A percentile compares a stretch with the other conserved stretches of the same genome.
These are phyloP conservation scores for Pyrenochaeta sp. DNA, from an alignment of 2,329 filamentous ascomycete genomes.

Conservation along the genomic window DNA sequence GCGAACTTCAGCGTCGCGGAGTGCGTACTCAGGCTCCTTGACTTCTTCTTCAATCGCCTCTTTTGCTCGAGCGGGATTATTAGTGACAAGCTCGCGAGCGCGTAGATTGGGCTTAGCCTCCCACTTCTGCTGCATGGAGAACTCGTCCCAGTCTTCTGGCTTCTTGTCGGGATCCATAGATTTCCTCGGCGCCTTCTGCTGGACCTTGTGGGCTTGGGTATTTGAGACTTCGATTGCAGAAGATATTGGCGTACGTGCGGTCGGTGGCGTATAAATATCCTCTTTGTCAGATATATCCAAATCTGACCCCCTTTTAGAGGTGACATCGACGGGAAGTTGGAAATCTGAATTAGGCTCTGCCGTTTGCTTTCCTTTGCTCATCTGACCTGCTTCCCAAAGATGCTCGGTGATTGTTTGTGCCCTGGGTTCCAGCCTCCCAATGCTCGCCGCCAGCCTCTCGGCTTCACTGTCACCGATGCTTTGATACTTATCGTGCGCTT, in stretches of 20 bases:
- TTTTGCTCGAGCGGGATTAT: neutral
- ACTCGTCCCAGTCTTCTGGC: neutral
- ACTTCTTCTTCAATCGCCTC: neutral
- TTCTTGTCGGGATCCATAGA: neutral
- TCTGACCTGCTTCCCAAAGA: neutral
- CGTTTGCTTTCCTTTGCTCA: neutral
- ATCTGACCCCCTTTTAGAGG: neutral
- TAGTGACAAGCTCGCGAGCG: neutral
- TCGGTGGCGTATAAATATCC: neutral
- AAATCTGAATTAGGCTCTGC: neutral
- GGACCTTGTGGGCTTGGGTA: neutral
- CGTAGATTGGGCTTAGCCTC: neutral
- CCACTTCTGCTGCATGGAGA: neutral
- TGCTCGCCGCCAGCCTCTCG: neutral
- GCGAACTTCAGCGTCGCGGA: constrained; percentile 37
- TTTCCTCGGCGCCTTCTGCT: neutral
- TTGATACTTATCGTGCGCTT: neutral
- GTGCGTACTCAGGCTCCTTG: constrained; percentile 33
- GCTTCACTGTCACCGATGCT: neutral
- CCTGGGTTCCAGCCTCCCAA: neutral
- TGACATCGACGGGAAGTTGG: neutral
- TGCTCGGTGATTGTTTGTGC: neutral
- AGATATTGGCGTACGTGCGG: neutral
- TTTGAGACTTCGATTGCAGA: neutral
- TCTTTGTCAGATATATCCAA: neutral